Evolutionary conservation across 352 stramenopile species (phyloP).

Genomic region (Thraustochytrium sp.): DNA sequence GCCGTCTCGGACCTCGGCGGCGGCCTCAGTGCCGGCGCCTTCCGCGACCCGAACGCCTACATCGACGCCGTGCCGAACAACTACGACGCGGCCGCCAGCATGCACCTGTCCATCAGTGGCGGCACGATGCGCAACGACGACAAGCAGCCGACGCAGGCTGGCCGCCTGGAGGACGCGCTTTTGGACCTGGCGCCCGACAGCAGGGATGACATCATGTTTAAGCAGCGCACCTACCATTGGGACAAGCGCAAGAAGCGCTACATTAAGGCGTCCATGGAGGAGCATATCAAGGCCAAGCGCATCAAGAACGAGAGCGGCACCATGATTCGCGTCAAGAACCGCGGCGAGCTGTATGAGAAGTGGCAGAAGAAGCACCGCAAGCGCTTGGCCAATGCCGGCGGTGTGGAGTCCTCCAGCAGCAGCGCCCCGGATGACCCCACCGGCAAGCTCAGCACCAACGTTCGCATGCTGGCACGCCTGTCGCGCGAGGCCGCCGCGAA

Average conservation of each 20-base stretch:
- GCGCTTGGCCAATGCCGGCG: neutral
- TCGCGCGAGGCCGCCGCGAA: neutral
- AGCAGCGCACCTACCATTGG: conserved; percentile 95
- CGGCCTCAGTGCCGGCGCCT: conserved; percentile 49
- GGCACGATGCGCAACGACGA: neutral
- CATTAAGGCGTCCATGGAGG: conserved; percentile 81
- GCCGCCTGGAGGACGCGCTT: conserved; percentile 86
- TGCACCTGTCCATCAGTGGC: conserved; percentile 59
- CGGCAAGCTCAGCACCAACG: conserved; percentile 29
- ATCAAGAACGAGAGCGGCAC: conserved; percentile 73
- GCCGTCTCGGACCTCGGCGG: no score
- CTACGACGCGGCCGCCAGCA: conserved; percentile 60
- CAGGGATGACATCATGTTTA: conserved; percentile 78
- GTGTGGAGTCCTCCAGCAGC: neutral
- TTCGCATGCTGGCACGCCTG: neutral
- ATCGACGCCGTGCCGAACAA: conserved; percentile 57
- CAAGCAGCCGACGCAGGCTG: conserved; percentile 30
- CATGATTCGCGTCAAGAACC: conserved; percentile 54
- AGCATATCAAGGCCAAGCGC: conserved; percentile 67
- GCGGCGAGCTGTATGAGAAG: conserved; percentile 83
- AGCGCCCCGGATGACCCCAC: neutral
- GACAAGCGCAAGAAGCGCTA: conserved; percentile 96
- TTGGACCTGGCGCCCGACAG: conserved; percentile 96
- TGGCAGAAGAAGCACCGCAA: conserved; percentile 67
- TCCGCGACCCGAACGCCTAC: conserved; percentile 58